These are phyloP conservation scores for Globisporangium camurandrum DNA, from an alignment of 352 stramenopile genomes.

Conservation along the genomic window DNA sequence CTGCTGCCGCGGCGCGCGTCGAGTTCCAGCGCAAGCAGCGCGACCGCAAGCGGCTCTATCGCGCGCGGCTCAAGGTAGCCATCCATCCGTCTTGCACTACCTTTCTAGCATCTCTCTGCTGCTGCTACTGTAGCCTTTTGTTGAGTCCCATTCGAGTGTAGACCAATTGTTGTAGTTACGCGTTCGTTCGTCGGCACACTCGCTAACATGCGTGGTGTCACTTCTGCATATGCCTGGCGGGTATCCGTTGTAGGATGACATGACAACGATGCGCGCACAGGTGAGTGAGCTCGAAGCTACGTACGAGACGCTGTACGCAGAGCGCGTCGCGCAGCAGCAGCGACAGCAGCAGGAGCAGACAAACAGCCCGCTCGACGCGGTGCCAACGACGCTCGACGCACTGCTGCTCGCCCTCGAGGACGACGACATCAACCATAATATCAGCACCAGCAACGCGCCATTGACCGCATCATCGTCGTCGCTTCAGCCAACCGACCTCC, in stretches of 20 bases:
- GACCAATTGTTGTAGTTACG: no score
- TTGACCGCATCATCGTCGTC: no score
- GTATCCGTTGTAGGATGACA: constrained; percentile 7
- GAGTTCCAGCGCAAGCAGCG: constrained; percentile 16
- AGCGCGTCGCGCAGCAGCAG: constrained; percentile 1
- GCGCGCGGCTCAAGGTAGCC: constrained; percentile 7
- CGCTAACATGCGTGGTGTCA: neutral
- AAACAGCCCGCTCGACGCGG: neutral
- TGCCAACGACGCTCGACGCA: neutral
- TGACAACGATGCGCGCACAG: constrained; percentile 12
- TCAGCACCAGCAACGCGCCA: neutral
- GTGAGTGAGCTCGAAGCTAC: constrained; percentile 7
- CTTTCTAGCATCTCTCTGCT: neutral
- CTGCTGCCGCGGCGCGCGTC: constrained; percentile 1
- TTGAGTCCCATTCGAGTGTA: no score
- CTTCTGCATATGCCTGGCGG: neutral
- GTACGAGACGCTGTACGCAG: constrained; percentile 9
- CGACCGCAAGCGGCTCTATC: constrained; percentile 14
- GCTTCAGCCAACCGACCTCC: neutral
- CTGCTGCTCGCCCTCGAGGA: neutral
- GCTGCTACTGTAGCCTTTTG: no score
- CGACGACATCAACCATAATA: neutral
- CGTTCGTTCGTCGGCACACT: no score
- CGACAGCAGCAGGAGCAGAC: constrained; percentile 1
- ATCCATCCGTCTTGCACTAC: neutral